Conservation (phyloP, 1,284 basidiomycete genomes). For the Fomitiporia mediterranea region DNA sequence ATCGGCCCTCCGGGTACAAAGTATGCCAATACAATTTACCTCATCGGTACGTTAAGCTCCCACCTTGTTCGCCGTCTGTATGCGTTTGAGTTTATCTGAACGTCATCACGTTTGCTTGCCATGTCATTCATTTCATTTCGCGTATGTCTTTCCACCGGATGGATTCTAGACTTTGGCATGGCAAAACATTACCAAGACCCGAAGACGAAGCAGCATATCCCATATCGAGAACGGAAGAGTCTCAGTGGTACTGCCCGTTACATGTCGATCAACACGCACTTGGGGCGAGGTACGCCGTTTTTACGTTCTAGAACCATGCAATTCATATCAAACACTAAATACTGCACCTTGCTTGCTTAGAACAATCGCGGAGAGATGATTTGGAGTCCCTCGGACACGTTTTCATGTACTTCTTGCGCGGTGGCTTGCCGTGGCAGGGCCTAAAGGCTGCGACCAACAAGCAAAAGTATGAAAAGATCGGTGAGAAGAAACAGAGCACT, state of each 20-base stretch:
- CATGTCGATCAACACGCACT: conserved; percentile 98
- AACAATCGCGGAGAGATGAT: conserved; percentile 85
- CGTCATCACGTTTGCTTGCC: conserved; percentile 1
- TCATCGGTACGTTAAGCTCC: conserved; percentile 63
- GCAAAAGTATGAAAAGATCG: conserved; percentile 98
- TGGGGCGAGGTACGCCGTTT: conserved; percentile 75
- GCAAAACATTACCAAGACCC: conserved; percentile 99
- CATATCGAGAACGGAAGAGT: conserved; percentile 98
- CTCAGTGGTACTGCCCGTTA: conserved; percentile 96
- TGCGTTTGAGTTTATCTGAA: conserved; percentile 1
- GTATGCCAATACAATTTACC: conserved; percentile 85
- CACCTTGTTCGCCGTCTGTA: background rate
- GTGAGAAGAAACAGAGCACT: conserved; percentile 96
- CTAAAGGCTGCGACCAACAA: conserved; percentile 95
- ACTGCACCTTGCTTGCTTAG: conserved; percentile 33
- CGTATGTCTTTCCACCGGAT: conserved; percentile 18
- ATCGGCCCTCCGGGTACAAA: conserved; percentile 94
- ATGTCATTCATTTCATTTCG: background rate
- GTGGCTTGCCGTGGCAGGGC: conserved; percentile 93
- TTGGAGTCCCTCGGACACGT: conserved; percentile 94
- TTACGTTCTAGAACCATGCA: background rate
- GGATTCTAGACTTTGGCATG: conserved; percentile 85
- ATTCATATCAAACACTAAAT: background rate
- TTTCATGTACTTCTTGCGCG: conserved; percentile 97
- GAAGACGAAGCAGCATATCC: conserved; percentile 96